Conservation (phyloP, 352 stramenopile genomes). For the Phytophthora megakarya region DNA sequence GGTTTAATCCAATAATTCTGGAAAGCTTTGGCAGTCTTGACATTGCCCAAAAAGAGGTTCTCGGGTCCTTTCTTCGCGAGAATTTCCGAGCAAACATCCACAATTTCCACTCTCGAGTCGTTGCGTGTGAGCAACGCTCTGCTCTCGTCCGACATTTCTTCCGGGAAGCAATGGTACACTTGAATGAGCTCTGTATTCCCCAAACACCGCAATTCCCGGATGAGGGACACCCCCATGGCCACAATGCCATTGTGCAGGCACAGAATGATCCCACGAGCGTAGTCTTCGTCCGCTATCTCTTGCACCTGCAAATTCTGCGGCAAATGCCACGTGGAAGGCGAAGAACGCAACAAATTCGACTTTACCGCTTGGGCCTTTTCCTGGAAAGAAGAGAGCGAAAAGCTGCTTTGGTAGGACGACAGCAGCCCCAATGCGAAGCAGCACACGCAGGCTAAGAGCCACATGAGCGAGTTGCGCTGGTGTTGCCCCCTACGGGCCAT, state of each 20-base stretch:
- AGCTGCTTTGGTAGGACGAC: constrained; percentile 35
- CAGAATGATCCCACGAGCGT: constrained; percentile 40
- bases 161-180: constrained; percentile 31
- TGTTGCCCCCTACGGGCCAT: background rate
- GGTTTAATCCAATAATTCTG: constrained; percentile 70
- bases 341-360: constrained; percentile 14
- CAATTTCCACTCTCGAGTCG: constrained; percentile 58
- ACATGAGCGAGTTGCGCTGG: constrained; percentile 30
- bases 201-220: constrained; percentile 46
- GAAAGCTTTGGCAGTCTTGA: constrained; percentile 40
- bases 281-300: too few species aligned
- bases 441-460: constrained; percentile 45
- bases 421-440: constrained; percentile 46
- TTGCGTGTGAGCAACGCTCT: constrained; percentile 43
- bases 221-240: constrained; percentile 58
- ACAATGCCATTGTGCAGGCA: constrained; percentile 52
- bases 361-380: constrained; percentile 1
- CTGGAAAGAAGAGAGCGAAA: constrained; percentile 23
- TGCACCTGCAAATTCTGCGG: constrained; percentile 7
- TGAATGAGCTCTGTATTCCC: constrained; percentile 32
- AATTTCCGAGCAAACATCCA: constrained; percentile 62
- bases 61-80: constrained; percentile 33
- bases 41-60: constrained; percentile 33
- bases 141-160: constrained; percentile 47
- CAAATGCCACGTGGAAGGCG: constrained; percentile 14